Conservation (phyloP, 345 rosid genomes). For the Isatis tinctoria region DNA sequence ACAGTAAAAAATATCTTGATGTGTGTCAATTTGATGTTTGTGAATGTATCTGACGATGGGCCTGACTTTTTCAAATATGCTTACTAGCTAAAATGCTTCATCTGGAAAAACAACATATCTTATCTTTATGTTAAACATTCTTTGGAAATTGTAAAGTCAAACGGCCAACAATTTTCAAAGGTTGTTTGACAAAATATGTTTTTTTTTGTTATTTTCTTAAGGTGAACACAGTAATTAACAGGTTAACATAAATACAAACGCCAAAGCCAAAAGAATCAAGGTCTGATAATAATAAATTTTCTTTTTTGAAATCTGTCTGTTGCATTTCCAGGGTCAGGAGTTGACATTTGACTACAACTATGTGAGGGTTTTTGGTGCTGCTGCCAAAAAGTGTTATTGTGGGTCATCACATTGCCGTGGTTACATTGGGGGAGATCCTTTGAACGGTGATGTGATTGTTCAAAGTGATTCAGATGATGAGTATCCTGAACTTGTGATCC, state of each 20-base stretch:
- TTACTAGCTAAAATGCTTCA: too few relatives aligned
- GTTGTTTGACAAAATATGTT: background rate
- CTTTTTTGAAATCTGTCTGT: slow-evolving; percentile 15
- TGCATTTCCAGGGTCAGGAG: slow-evolving; percentile 73
- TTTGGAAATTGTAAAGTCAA: background rate
- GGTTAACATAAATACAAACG: background rate
- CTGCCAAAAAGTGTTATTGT: slow-evolving; percentile 94
- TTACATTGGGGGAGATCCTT: slow-evolving; percentile 94
- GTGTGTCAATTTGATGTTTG: background rate
- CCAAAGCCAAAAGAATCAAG: background rate
- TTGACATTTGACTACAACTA: slow-evolving; percentile 96
- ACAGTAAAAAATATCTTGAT: background rate
- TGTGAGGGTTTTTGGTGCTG: slow-evolving; percentile 98
- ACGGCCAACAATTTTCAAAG: background rate
- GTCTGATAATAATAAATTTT: background rate
- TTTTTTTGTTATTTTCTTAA: background rate
- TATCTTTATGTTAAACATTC: background rate
- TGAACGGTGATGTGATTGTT: slow-evolving; percentile 65
- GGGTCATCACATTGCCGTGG: slow-evolving; percentile 86
- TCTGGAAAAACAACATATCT: too few relatives aligned
- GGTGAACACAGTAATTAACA: background rate
- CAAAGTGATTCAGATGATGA: slow-evolving; percentile 99
- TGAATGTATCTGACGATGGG: background rate
- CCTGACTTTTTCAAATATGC: too few relatives aligned
- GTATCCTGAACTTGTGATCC: slow-evolving; percentile 86